Evolutionary conservation across 805 yeast species (phyloP), one percentile per base, ranked within the genome.

Genomic region (Candida tallmaniae): DNA sequence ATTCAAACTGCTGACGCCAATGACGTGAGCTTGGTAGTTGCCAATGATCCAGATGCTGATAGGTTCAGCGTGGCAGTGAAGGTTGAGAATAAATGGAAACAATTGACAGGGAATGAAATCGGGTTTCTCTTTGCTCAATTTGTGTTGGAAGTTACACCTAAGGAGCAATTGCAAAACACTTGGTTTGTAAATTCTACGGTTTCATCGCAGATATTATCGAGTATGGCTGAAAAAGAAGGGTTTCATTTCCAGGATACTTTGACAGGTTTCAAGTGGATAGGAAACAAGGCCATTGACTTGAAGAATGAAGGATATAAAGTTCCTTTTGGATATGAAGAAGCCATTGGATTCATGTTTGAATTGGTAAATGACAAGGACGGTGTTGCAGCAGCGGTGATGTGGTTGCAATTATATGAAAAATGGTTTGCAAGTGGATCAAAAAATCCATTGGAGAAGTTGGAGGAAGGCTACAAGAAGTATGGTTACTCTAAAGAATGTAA

Each of bases 261-360:
- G 37, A 90, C 97, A 1, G 98, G 98, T 1, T 90, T 90, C 67
- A 90, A 90, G 60, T 90, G 98, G 98, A 81, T 90, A 23, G 98
- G 97, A 3, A 90, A 90, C 52, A 74, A 77, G 43, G 93, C 96
- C 2, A 76, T 82, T 23, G 83, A 80, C 6, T 62, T 85, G 31
- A 87, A 83, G 43, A 41, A 51, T 0, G 54, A 73, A 28, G 95
- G 95, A 0, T 76, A 51, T 48, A 42, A 34, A 4, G 95, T 89
- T 1, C 95, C 96, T 0, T 88, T 90, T 63, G 97, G 85, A 0
- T 90, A 73, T 54, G 98, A 90, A 58, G 98, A 90, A 54, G 97
- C 97, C 2, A 83, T 90, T 45, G 98, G 98, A 2, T 90, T 77
- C 62, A 86, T 90, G 97, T 86, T 88, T 50, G 61, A 76, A 14